Evolutionary conservation across 2,329 filamentous ascomycete genomes (phyloP).

Genomic region (Karstenula rhodostoma): DNA sequence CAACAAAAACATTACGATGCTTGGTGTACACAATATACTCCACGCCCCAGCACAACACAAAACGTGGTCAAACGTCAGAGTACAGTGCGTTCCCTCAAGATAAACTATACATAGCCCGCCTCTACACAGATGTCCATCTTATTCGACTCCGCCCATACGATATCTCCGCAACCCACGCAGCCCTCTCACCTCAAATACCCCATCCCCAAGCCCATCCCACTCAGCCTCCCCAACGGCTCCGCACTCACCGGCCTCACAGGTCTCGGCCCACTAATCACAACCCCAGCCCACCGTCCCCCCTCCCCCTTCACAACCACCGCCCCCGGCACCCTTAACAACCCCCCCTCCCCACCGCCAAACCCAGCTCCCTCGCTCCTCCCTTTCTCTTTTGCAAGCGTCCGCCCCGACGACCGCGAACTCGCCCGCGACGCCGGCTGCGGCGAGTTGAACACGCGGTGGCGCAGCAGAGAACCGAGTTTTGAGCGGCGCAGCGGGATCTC

Average conservation of each 20-base stretch:
- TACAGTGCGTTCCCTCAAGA: too few relatives aligned
- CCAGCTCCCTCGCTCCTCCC: background rate
- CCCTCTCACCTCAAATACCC: constrained; percentile 28
- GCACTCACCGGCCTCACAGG: constrained; percentile 31
- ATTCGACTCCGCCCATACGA: too few relatives aligned
- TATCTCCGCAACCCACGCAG: background rate
- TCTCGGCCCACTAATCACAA: constrained; percentile 23
- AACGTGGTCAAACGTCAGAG: too few relatives aligned
- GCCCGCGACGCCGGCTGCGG: background rate
- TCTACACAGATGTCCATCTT: too few relatives aligned
- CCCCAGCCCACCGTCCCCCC: constrained; percentile 20
- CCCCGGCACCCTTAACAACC: constrained; percentile 28
- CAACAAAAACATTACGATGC: too few relatives aligned
- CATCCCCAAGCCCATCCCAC: constrained; percentile 37
- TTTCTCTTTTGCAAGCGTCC: constrained; percentile 17
- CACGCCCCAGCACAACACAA: too few relatives aligned
- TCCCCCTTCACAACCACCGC: constrained; percentile 25
- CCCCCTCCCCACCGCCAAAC: constrained; percentile 19
- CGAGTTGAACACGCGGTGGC: constrained; percentile 27
- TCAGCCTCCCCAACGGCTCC: constrained; percentile 35
- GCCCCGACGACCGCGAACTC: constrained; percentile 10
- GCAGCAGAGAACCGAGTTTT: constrained; percentile 28
- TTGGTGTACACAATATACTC: too few relatives aligned
- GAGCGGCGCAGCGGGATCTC: constrained; percentile 35
- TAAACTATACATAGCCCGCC: too few relatives aligned